Evolutionary conservation across 2,329 filamentous ascomycete genomes (phyloP).

Genomic region (Monilinia vaccinii-corymbosi): DNA sequence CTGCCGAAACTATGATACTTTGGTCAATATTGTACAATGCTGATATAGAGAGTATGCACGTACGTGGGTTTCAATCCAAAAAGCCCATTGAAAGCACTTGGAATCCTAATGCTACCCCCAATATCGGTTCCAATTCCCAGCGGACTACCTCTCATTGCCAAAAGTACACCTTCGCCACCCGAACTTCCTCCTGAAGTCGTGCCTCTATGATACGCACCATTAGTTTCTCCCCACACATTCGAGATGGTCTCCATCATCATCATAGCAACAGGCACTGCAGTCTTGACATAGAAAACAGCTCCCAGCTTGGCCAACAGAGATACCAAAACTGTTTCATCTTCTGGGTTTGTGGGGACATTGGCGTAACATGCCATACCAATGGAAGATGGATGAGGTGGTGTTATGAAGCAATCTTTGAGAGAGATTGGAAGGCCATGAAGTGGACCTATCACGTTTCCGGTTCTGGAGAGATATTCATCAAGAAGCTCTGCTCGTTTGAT

Average conservation of each 20-base stretch:
- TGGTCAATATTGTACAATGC: neutral
- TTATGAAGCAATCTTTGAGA: slow-evolving; percentile 34
- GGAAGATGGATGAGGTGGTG: slow-evolving; percentile 29
- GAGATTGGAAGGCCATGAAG: slow-evolving; percentile 35
- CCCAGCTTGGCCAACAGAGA: slow-evolving; percentile 33
- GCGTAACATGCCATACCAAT: slow-evolving; percentile 32
- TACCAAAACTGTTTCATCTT: slow-evolving; percentile 30
- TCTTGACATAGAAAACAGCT: slow-evolving; percentile 82
- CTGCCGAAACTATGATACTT: slow-evolving; percentile 26
- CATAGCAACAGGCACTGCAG: slow-evolving; percentile 57
- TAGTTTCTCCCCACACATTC: slow-evolving; percentile 17
- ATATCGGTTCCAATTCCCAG: slow-evolving; percentile 13
- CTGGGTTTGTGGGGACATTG: slow-evolving; percentile 24
- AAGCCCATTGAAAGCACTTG: slow-evolving; percentile 31
- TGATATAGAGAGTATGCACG: neutral
- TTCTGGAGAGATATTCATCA: slow-evolving; percentile 40
- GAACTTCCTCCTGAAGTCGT: slow-evolving; percentile 27
- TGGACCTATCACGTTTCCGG: slow-evolving; percentile 30
- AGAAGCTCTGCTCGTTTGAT: slow-evolving; percentile 41
- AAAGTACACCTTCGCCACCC: slow-evolving; percentile 9
- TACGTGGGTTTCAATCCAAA: slow-evolving; percentile 33
- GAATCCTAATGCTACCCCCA: slow-evolving; percentile 33
- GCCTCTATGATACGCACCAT: slow-evolving; percentile 30
- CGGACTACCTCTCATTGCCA: slow-evolving; percentile 9
- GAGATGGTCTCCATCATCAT: slow-evolving; percentile 27